Percentiles rank a stretch among this genome's conserved stretches.
Conservation (phyloP, 345 rosid genomes). For the Streptanthus diversifolius region DNA sequence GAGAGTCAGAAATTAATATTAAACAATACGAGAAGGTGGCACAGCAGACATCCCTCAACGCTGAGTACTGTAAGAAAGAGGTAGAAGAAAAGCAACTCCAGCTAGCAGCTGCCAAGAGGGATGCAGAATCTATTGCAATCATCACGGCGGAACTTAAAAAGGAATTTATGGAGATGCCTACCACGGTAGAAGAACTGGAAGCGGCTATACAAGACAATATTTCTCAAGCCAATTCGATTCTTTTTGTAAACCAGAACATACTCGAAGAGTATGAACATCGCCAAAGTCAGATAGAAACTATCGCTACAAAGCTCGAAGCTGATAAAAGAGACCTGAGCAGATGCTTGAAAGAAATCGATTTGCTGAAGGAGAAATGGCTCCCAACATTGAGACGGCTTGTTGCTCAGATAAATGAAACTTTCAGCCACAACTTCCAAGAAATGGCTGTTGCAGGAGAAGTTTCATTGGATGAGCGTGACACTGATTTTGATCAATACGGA, state of each 20-base stretch:
- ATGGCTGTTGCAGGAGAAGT: constrained; percentile 99
- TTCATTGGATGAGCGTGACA: constrained; percentile 73
- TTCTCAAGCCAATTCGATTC: constrained; percentile 83
- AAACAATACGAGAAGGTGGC: constrained; percentile 72
- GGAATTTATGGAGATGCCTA: constrained; percentile 78
- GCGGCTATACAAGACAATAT: constrained; percentile 81
- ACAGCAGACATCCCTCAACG: constrained; percentile 48
- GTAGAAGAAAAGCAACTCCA: constrained; percentile 46
- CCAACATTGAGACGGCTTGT: constrained; percentile 84
- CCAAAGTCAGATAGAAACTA: constrained; percentile 51
- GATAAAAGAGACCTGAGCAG: constrained; percentile 49
- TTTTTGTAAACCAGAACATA: constrained; percentile 73
- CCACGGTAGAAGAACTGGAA: constrained; percentile 81
- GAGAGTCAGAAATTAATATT: constrained; percentile 60
- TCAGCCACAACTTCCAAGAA: constrained; percentile 83
- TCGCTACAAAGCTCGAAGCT: constrained; percentile 57
- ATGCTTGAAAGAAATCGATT: constrained; percentile 63
- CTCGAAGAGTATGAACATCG: constrained; percentile 82
- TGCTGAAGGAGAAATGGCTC: constrained; percentile 84
- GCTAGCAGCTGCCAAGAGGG: constrained; percentile 67
- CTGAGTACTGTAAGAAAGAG: constrained; percentile 60
- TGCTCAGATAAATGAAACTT: constrained; percentile 72
- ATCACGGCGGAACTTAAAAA: constrained; percentile 78
- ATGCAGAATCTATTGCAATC: constrained; percentile 70
- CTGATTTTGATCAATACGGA: constrained; percentile 84